These are phyloP conservation scores for Elsinoe perseae DNA, from an alignment of 2,329 filamentous ascomycete genomes.

Conservation along the genomic window DNA sequence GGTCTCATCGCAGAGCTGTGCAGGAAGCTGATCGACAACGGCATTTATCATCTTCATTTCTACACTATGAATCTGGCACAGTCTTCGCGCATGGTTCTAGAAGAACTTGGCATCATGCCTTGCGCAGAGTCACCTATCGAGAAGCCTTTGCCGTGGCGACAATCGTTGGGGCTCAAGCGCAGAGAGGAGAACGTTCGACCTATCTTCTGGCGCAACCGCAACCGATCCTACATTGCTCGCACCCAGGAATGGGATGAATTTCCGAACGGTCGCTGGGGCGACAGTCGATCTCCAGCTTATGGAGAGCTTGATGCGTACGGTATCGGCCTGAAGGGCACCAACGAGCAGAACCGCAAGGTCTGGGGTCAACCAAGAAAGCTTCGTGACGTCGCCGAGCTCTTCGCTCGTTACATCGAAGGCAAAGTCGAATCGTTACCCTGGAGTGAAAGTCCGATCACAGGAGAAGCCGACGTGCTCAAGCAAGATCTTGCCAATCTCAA, in stretches of 20 bases:
- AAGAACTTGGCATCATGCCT: constrained; percentile 77
- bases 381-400: constrained; percentile 72
- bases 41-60: constrained; percentile 83
- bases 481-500: constrained; percentile 74
- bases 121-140: constrained; percentile 69
- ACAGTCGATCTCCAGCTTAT: constrained; percentile 91
- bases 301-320: constrained; percentile 92
- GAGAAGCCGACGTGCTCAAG: constrained; percentile 72
- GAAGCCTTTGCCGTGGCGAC: constrained; percentile 91
- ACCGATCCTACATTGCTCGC: constrained; percentile 88
- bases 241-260: constrained; percentile 99
- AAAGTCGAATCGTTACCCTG: constrained; percentile 79
- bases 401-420: constrained; percentile 76
- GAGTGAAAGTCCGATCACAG: constrained; percentile 82
- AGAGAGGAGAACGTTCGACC: constrained; percentile 92
- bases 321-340: constrained; percentile 86
- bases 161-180: constrained; percentile 80
- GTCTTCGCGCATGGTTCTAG: constrained; percentile 86
- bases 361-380: constrained; percentile 82
- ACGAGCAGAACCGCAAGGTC: constrained; percentile 88
- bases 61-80: constrained; percentile 99
- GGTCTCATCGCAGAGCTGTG: constrained; percentile 84
- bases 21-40: constrained; percentile 70
- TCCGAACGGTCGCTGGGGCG: constrained; percentile 96
- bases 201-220: constrained; percentile 97